Conservation (phyloP, 768 basidiomycete genomes). For the Lactifluus subvellereus region DNA sequence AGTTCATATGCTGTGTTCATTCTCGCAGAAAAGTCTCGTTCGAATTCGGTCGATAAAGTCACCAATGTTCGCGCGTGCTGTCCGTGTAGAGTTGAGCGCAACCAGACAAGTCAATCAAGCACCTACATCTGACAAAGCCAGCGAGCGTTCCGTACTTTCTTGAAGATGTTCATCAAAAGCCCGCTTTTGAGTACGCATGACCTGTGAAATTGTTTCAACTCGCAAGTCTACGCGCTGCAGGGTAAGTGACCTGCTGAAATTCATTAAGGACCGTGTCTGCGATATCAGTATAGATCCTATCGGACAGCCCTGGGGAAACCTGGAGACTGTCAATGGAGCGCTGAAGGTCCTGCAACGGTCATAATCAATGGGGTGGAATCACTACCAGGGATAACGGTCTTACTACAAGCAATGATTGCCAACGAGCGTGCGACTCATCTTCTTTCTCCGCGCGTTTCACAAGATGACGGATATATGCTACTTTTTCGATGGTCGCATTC, state of each 20-base stretch:
- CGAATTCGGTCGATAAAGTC: constrained; percentile 14
- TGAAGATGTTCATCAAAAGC: constrained; percentile 13
- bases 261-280: constrained; percentile 8
- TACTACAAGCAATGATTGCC: constrained; percentile 17
- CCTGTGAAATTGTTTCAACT: neutral
- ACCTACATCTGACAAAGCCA: constrained; percentile 14
- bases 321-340: constrained; percentile 8
- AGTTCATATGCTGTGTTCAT: constrained; percentile 5
- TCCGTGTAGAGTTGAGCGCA: neutral
- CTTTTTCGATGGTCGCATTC: constrained; percentile 23
- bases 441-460: constrained; percentile 11
- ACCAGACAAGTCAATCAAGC: neutral
- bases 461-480: constrained; percentile 21
- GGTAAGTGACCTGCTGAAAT: constrained; percentile 9
- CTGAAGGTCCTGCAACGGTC: constrained; percentile 7
- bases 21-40: constrained; percentile 6
- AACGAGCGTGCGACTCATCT: neutral
- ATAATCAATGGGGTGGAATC: neutral
- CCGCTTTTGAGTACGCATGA: constrained; percentile 9
- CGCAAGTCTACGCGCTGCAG: too few relatives aligned
- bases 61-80: constrained; percentile 9
- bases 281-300: constrained; percentile 13
- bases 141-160: constrained; percentile 9
- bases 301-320: neutral
- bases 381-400: neutral